Conservation (phyloP, 129 eudicot genomes). For the Flaveria robusta region DNA sequence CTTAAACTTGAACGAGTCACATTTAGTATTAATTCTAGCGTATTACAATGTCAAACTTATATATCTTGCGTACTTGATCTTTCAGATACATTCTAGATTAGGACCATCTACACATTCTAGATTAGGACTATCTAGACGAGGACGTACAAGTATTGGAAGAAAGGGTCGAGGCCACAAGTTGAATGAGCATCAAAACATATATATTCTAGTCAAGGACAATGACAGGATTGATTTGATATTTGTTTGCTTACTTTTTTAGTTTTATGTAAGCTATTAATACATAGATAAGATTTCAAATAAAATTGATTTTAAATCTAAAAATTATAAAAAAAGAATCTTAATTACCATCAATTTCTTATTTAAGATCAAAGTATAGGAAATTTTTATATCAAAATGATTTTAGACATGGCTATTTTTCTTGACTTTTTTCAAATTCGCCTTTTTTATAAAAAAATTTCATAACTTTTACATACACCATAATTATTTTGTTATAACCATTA, state of each 20-base stretch:
- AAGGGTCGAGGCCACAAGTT: conserved; percentile 9
- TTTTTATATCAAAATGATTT: too few species aligned
- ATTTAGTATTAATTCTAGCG: neutral
- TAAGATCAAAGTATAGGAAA: too few species aligned
- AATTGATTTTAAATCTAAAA: too few species aligned
- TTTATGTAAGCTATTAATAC: neutral
- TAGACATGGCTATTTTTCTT: too few species aligned
- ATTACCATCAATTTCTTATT: too few species aligned
- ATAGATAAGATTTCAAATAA: too few species aligned
- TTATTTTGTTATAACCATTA: too few species aligned
- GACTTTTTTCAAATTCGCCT: too few species aligned
- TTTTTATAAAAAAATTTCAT: too few species aligned
- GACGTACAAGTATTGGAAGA: conserved; percentile 12
- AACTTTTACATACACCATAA: too few species aligned
- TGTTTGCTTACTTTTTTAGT: neutral
- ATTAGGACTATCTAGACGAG: neutral
- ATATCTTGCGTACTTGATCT: conserved; percentile 8
- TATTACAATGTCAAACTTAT: neutral
- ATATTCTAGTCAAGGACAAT: conserved; percentile 9
- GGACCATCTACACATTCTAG: neutral
- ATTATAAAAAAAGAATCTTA: too few species aligned
- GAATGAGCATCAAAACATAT: conserved; percentile 19
- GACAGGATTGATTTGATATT: neutral
- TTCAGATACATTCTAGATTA: neutral
- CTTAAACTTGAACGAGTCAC: neutral